Percentiles rank a stretch among this genome's conserved stretches.
These are phyloP conservation scores for Myriosclerotinia scirpicola DNA, from an alignment of 2,329 filamentous ascomycete genomes.

Conservation along the genomic window DNA sequence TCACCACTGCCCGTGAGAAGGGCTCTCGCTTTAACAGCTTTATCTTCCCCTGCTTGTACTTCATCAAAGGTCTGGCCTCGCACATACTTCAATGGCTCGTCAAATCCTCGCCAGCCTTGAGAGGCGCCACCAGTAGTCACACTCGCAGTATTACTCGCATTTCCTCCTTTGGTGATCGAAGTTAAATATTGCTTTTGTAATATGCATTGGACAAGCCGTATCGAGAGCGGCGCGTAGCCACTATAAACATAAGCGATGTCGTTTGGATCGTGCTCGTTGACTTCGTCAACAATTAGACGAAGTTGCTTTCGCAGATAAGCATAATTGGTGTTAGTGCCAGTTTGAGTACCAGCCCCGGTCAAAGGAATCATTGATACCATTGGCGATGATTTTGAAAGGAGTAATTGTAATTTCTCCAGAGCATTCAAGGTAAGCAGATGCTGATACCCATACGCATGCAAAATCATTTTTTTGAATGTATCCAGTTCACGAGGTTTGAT, in stretches of 20 bases:
- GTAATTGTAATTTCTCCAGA: conserved; percentile 85
- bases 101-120: conserved; percentile 90
- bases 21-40: conserved; percentile 82
- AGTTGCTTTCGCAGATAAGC: conserved; percentile 82
- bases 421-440: conserved; percentile 87
- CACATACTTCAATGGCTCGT: conserved; percentile 85
- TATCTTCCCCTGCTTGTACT: conserved; percentile 87
- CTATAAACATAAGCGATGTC: conserved; percentile 98
- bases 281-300: conserved; percentile 89
- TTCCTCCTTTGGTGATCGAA: conserved; percentile 65
- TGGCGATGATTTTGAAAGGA: conserved; percentile 74
- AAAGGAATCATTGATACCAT: conserved; percentile 81
- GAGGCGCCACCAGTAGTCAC: conserved; percentile 56
- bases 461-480: conserved; percentile 79
- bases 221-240: conserved; percentile 89
- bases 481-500: conserved; percentile 88
- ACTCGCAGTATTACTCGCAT: conserved; percentile 48
- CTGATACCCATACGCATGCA: conserved; percentile 93
- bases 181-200: conserved; percentile 85
- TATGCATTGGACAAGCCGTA: conserved; percentile 88
- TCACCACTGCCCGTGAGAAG: conserved; percentile 73
- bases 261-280: conserved; percentile 90
- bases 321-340: conserved; percentile 83
- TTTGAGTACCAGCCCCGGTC: conserved; percentile 54
- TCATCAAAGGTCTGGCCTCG: conserved; percentile 89